These are phyloP conservation scores for Sequoiadendron giganteum DNA, from an alignment of 75 land plant species.

Conservation along the genomic window DNA sequence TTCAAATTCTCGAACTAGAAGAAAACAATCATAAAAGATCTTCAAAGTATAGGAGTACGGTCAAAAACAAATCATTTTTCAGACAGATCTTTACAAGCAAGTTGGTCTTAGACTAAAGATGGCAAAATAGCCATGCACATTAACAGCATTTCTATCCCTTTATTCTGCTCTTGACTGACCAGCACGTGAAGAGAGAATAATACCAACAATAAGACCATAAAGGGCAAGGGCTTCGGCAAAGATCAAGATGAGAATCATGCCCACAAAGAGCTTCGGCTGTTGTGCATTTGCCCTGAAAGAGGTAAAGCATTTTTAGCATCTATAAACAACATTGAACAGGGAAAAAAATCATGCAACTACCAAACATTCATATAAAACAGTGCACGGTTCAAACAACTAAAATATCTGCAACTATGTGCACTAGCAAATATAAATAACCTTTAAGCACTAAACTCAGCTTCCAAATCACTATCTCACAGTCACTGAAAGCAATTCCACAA, in stretches of 20 bases:
- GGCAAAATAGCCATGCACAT: too few species aligned
- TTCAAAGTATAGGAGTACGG: too few species aligned
- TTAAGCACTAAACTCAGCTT: neutral
- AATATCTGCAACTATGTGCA: too few species aligned
- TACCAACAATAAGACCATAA: conserved; percentile 61
- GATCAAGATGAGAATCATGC: conserved; percentile 60
- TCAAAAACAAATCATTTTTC: too few species aligned
- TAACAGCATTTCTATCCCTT: neutral
- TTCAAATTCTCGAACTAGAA: too few species aligned
- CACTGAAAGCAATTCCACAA: too few species aligned
- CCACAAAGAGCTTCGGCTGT: conserved; percentile 61
- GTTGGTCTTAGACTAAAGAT: too few species aligned
- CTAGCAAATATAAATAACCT: neutral
- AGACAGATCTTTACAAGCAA: too few species aligned
- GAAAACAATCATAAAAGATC: too few species aligned
- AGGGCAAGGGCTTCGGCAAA: conserved; percentile 65
- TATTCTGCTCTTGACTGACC: conserved; percentile 44
- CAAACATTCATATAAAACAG: too few species aligned
- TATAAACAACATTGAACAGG: neutral
- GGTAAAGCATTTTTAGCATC: neutral
- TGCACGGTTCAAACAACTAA: too few species aligned
- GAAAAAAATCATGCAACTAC: too few species aligned
- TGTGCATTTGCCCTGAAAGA: conserved; percentile 56
- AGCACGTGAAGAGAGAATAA: conserved; percentile 61
- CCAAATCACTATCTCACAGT: neutral